phyloP scores from a whole-genome alignment of 2,329 filamentous ascomycete genomes.

The Colletotrichum kahawae region DNA sequence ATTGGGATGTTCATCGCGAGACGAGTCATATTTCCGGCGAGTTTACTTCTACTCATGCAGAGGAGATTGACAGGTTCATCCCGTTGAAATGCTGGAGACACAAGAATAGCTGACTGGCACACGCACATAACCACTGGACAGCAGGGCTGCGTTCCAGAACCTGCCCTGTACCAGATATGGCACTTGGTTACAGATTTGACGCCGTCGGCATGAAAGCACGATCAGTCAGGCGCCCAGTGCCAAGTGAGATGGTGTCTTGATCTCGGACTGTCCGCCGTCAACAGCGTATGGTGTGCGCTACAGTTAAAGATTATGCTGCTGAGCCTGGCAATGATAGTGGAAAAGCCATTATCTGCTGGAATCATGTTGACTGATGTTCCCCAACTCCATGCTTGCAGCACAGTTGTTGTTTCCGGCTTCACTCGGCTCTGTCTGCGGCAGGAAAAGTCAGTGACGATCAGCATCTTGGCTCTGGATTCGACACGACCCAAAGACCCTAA shows the following conservation, averaged over 20 bases:
- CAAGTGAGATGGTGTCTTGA: neutral
- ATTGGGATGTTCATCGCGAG: neutral
- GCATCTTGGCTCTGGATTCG: neutral
- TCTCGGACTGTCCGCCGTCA: neutral
- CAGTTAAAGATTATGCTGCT: neutral
- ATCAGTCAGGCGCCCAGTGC: slow-evolving; percentile 2
- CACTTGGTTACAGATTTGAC: neutral
- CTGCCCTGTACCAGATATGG: neutral
- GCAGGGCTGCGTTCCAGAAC: neutral
- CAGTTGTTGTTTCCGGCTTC: neutral
- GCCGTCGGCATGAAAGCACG: slow-evolving; percentile 2
- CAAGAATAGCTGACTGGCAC: neutral
- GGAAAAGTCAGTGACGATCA: neutral
- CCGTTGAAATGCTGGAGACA: neutral
- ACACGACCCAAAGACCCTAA: neutral
- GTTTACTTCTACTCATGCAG: neutral
- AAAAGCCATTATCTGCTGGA: neutral
- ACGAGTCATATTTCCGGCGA: neutral
- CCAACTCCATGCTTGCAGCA: neutral
- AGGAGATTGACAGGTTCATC: neutral
- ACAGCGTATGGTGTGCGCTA: neutral
- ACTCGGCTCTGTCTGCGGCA: neutral
- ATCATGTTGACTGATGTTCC: neutral
- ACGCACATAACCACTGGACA: neutral
- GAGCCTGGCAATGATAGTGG: neutral